Base-by-base conservation (phyloP, 2,329 filamentous ascomycete genomes). In the Lecanoromycetidae sp. region DNA sequence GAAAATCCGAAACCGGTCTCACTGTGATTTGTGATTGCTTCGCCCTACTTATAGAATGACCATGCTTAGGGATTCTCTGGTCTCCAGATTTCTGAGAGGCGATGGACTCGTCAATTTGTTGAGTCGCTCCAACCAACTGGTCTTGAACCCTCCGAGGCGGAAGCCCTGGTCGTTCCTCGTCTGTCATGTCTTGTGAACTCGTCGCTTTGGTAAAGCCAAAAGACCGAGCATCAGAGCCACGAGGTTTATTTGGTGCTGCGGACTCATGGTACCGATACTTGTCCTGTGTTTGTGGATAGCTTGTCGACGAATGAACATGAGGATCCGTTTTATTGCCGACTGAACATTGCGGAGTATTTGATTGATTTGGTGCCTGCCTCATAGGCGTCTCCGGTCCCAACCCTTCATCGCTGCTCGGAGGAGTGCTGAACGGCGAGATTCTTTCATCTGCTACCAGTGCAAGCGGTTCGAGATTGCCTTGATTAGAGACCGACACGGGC, bases 361-460 rank as follows among this genome's bases (percentile, higher is more conserved):
- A 10, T 26, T 13, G 36, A 27, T 30, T 22, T 22, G 19, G 12
- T 23, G 26, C 19, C 7, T 41, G 55, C 10, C 64, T 66, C 3
- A 60, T 59, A 35, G n/a, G 54, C 48, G 51, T 54, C 34, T 59
- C 60, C 5, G 59, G 66, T n/a, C 73, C 69, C 0, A 69, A 61
- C 45, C 74, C 81, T 47, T 76, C 79, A 4, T 77, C 75, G 59
- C 82, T 90, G 55, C 79, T 80, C 0, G 88, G 87, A 15, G 87
- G 87, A 29, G 87, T 94, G 58, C 73, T 87, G 60, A 95, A 94
- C 0, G 90, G 88, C 1, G 90, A 94, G 0, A 79, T 58, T 42
- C 67, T 65, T 26, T 69, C 68, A 34, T 74, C 70, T 26, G 33
- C n/a, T 25, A 30, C 27, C 12, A 48, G 33, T 20, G 39, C 10